phyloP scores from a whole-genome alignment of 1,284 basidiomycete genomes.

The Psilocybe mexicana region DNA sequence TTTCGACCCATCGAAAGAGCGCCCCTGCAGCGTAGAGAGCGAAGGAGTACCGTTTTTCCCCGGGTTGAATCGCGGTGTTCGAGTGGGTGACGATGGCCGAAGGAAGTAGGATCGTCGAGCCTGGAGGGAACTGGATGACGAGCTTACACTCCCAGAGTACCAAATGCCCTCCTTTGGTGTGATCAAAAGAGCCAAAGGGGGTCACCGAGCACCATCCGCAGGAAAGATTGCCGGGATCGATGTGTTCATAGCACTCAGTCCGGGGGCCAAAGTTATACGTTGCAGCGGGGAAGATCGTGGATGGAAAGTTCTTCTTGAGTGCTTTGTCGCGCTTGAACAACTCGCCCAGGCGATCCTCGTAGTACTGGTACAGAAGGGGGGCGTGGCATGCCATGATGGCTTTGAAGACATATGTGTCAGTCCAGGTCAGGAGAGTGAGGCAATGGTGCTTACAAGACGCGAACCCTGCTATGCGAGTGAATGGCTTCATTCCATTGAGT shows the following conservation, averaged over 20 bases:
- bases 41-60: slow-evolving; percentile 13
- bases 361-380: slow-evolving; percentile 6
- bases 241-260: slow-evolving; percentile 6
- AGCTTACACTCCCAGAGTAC: slow-evolving; percentile 19
- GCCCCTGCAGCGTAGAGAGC: slow-evolving; percentile 18
- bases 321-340: not conserved
- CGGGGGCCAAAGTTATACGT: slow-evolving; percentile 15
- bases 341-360: not conserved
- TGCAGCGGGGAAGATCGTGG: slow-evolving; percentile 5
- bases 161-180: slow-evolving; percentile 16
- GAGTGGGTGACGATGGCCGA: slow-evolving; percentile 19
- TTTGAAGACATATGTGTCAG: not conserved
- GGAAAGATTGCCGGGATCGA: slow-evolving; percentile 12
- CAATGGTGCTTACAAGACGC: not conserved
- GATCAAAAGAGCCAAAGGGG: slow-evolving; percentile 16
- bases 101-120: slow-evolving; percentile 16
- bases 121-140: slow-evolving; percentile 18
- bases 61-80: slow-evolving; percentile 7
- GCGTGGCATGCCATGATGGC: slow-evolving; percentile 2
- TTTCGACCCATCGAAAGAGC: slow-evolving; percentile 18
- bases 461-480: slow-evolving; percentile 9
- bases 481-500: not conserved
- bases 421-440: not conserved
- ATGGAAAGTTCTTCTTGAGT: not conserved
- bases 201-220: slow-evolving; percentile 17